A percentile compares a stretch with the other conserved stretches of the same genome.
Conservation (phyloP, 306 rosid genomes). For the Prunus mira region DNA sequence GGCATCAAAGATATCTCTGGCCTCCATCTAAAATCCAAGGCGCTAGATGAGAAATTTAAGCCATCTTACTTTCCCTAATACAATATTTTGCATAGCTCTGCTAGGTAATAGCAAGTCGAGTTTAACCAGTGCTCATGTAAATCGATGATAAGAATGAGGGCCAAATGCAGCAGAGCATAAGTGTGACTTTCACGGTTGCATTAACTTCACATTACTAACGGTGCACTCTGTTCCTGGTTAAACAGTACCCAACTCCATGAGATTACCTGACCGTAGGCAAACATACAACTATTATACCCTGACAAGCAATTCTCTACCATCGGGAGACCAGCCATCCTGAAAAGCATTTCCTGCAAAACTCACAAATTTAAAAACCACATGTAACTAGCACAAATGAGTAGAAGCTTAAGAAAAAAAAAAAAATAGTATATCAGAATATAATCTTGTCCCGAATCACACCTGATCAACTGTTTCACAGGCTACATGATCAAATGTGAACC, state of each 20-base stretch:
- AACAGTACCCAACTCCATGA: constrained; percentile 13
- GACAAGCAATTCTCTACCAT: constrained; percentile 98
- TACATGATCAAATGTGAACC: constrained; percentile 92
- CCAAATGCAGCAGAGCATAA: neutral
- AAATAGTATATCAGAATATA: neutral
- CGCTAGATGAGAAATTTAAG: neutral
- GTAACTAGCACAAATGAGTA: constrained; percentile 13
- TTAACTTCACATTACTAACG: neutral
- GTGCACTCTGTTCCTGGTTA: neutral
- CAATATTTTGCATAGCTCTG: neutral
- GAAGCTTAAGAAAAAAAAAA: neutral
- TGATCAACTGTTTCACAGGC: constrained; percentile 96
- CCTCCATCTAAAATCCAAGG: neutral
- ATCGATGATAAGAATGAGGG: neutral
- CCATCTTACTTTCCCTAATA: neutral
- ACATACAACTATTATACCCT: constrained; percentile 96
- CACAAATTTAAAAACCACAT: constrained; percentile 10
- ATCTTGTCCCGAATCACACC: constrained; percentile 40
- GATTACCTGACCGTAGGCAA: constrained; percentile 95
- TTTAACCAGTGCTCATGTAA: neutral
- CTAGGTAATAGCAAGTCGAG: no score
- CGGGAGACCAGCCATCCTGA: constrained; percentile 91
- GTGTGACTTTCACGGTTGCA: neutral
- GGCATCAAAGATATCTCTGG: neutral
- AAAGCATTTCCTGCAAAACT: constrained; percentile 72